Conservation (phyloP, 441 rosid genomes). For the Manihot esculenta region DNA sequence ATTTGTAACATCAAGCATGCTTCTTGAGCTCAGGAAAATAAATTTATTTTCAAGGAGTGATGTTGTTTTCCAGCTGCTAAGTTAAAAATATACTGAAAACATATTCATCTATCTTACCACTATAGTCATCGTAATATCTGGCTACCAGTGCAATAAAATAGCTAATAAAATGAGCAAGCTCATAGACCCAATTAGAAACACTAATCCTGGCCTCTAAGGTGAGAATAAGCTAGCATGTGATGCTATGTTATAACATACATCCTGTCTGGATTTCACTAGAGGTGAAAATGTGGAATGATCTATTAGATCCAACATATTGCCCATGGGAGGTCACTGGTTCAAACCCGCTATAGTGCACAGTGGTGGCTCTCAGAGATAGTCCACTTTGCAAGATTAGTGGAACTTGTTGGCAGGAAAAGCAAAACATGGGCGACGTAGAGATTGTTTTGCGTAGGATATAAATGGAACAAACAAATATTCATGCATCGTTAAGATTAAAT, state of each 20-base stretch:
- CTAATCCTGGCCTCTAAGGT: not conserved
- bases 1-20: not conserved
- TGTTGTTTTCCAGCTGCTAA: not conserved
- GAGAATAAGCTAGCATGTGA: not conserved
- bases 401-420: constrained; percentile 3
- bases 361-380: not conserved
- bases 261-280: not conserved
- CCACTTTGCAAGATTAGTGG: not conserved
- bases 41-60: not conserved
- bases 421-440: not conserved
- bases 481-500: not conserved
- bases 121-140: not conserved
- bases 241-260: not conserved
- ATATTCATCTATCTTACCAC: too few relatives aligned
- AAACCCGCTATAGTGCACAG: not conserved
- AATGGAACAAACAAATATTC: not conserved
- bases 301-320: not conserved
- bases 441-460: not conserved
- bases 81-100: not conserved
- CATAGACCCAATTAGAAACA: not conserved
- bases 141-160: not conserved
- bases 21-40: constrained; percentile 9
- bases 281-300: not conserved
- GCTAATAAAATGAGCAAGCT: not conserved
- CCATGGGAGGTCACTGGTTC: not conserved